Evolutionary conservation across 1,284 basidiomycete genomes (phyloP).

Genomic region (Fomitiporia mediterranea): DNA sequence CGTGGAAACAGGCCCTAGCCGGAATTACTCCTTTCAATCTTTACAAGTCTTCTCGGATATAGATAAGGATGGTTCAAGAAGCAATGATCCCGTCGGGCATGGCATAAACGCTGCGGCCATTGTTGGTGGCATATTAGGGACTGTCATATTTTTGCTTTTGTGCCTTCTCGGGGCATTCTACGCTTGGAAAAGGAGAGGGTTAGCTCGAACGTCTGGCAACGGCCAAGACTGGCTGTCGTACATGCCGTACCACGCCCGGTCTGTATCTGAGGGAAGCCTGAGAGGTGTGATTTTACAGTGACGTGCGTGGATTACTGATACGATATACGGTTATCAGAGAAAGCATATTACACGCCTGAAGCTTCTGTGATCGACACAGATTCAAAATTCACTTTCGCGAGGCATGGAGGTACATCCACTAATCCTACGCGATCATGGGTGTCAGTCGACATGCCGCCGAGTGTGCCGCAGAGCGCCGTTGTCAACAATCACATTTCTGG

Average conservation of each 20-base stretch:
- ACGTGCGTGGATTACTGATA: background rate
- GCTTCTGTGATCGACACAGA: background rate
- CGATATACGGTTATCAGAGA: background rate
- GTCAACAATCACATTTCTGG: background rate
- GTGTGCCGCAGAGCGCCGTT: slow-evolving; percentile 5
- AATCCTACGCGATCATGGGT: slow-evolving; percentile 5
- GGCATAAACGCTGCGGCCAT: background rate
- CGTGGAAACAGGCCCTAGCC: background rate
- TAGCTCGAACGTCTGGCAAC: background rate
- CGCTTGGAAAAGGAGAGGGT: background rate
- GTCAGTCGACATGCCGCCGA: slow-evolving; percentile 2
- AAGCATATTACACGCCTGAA: background rate
- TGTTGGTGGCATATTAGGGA: background rate
- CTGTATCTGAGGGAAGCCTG: background rate
- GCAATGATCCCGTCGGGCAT: background rate
- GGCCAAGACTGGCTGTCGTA: background rate
- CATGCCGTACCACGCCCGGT: background rate
- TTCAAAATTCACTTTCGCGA: slow-evolving; percentile 11
- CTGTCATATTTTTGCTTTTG: background rate
- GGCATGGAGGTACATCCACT: background rate
- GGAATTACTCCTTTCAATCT: slow-evolving; percentile 14
- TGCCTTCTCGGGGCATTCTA: background rate
- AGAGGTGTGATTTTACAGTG: background rate
- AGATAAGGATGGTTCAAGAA: background rate
- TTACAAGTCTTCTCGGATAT: background rate